A percentile compares a stretch with the other conserved stretches of the same genome.
Evolutionary conservation across 139 green algal genomes (phyloP).

Genomic region (Chlorella sp.): DNA sequence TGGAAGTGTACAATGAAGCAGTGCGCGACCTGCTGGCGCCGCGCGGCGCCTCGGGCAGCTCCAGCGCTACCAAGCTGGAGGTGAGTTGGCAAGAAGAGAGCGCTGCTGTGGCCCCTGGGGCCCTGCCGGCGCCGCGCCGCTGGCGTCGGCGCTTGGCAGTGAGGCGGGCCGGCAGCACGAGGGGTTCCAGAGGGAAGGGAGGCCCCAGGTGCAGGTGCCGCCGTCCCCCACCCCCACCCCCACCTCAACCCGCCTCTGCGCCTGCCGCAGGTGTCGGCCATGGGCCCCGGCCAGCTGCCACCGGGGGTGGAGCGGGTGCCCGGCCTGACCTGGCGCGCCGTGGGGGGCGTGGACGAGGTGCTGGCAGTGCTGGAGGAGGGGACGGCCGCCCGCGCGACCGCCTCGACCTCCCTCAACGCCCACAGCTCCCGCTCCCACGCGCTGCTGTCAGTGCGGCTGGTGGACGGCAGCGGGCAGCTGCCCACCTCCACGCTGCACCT

Average conservation of each 20-base stretch:
- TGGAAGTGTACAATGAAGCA: slow-evolving; percentile 78
- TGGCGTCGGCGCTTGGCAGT: neutral
- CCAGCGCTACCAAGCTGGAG: slow-evolving; percentile 13
- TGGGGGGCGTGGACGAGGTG: slow-evolving; percentile 33
- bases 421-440: slow-evolving; percentile 46
- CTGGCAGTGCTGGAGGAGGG: slow-evolving; percentile 15
- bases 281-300: slow-evolving; percentile 38
- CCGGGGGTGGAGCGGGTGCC: slow-evolving; percentile 26
- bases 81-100: neutral
- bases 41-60: too few species aligned
- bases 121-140: too few species aligned
- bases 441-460: slow-evolving; percentile 36
- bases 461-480: neutral
- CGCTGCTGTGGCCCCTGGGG: neutral
- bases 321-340: slow-evolving; percentile 41
- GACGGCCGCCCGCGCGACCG: slow-evolving; percentile 21
- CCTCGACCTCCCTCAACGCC: slow-evolving; percentile 40
- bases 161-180: neutral
- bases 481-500: slow-evolving; percentile 61
- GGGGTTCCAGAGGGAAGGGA: neutral
- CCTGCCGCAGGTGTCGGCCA: slow-evolving; percentile 31
- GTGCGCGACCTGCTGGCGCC: slow-evolving; percentile 71
- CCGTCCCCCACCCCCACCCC: too few species aligned
- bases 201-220: neutral
- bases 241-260: neutral